These are phyloP conservation scores for Chaetomium sp. DNA, from an alignment of 2,329 filamentous ascomycete genomes.

Conservation along the genomic window DNA sequence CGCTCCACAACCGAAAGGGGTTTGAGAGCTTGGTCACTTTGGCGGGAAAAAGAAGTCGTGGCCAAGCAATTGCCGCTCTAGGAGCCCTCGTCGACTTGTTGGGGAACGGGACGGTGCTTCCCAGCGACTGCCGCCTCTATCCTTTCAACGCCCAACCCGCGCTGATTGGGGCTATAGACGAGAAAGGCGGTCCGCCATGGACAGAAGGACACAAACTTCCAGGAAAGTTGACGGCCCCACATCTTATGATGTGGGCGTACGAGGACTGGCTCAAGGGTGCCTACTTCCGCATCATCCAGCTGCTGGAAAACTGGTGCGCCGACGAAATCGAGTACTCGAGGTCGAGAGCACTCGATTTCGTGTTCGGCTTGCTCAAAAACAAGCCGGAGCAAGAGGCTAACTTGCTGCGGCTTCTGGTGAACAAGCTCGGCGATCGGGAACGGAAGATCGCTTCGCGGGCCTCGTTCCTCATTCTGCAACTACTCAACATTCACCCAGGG, in stretches of 20 bases:
- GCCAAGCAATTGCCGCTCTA: constrained; percentile 89
- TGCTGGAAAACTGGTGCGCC: constrained; percentile 88
- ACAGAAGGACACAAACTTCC: constrained; percentile 70
- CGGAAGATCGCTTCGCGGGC: constrained; percentile 94
- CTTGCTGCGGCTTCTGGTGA: constrained; percentile 84
- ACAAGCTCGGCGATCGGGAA: constrained; percentile 93
- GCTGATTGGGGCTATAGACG: constrained; percentile 70
- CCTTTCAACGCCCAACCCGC: constrained; percentile 79
- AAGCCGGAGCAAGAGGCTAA: constrained; percentile 98
- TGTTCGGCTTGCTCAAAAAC: constrained; percentile 88
- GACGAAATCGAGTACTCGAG: constrained; percentile 96
- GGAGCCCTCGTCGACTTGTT: constrained; percentile 93
- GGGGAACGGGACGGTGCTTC: constrained; percentile 83
- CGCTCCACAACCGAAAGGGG: constrained; percentile 86
- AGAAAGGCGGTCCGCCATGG: constrained; percentile 62
- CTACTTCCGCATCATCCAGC: constrained; percentile 91
- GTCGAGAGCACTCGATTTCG: constrained; percentile 82
- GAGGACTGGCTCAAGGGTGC: constrained; percentile 94
- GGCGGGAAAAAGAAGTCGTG: constrained; percentile 90
- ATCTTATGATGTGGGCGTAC: constrained; percentile 86
- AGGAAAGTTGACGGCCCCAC: constrained; percentile 69
- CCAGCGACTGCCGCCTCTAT: constrained; percentile 76
- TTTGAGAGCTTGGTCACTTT: constrained; percentile 81
- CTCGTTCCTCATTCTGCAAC: constrained; percentile 89
- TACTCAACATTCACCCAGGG: constrained; percentile 83